Evolutionary conservation across 768 basidiomycete genomes (phyloP).

Genomic region (Tulasnella sp.): DNA sequence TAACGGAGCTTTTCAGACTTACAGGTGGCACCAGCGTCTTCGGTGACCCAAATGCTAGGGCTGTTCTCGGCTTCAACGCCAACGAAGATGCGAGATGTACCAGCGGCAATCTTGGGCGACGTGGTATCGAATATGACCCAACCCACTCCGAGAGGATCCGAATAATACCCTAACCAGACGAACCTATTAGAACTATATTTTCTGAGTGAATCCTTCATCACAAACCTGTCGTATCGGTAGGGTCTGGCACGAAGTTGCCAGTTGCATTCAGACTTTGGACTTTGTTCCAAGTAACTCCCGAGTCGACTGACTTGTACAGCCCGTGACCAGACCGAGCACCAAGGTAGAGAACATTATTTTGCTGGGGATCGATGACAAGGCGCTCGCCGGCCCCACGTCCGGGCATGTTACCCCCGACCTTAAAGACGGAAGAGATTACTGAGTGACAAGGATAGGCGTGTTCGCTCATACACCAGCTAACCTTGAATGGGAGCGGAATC

Average conservation of each 20-base stretch:
- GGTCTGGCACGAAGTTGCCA: no score
- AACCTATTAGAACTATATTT: no score
- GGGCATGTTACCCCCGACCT: conserved; percentile 54
- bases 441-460: no score
- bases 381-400: conserved; percentile 40
- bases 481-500: conserved; percentile 46
- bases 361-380: conserved; percentile 50
- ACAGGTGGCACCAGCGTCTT: conserved; percentile 49
- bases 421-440: no score
- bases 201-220: no score
- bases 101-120: conserved; percentile 33
- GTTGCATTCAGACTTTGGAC: conserved; percentile 24
- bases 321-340: conserved; percentile 55
- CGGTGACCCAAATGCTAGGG: conserved; percentile 44
- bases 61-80: conserved; percentile 32
- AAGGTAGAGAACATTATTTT: conserved; percentile 49
- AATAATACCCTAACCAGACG: no score
- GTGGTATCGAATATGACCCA: conserved; percentile 49
- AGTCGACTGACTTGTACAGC: conserved; percentile 53
- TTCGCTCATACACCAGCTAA: no score
- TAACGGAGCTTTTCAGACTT: conserved; percentile 20
- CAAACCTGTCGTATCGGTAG: no score
- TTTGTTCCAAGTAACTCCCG: conserved; percentile 45
- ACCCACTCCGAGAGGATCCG: conserved; percentile 29
- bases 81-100: conserved; percentile 55